These are phyloP conservation scores for Mycosphaerella sp. DNA, from an alignment of 2,329 filamentous ascomycete species.

Conservation along the genomic window DNA sequence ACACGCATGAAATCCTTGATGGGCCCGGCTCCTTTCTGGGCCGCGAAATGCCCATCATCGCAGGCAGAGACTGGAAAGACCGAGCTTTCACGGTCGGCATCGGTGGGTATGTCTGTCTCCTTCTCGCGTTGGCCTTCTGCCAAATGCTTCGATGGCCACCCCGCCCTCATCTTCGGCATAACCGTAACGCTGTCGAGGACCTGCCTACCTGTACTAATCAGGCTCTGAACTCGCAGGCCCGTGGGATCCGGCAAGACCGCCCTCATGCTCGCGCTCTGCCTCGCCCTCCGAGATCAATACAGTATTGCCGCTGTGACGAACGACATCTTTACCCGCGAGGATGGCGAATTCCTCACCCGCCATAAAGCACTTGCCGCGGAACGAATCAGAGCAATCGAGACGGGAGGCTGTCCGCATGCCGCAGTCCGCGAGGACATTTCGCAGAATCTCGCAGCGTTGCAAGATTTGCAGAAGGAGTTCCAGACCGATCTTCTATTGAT, in stretches of 20 bases:
- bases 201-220: neutral
- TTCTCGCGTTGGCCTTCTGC: too few species aligned
- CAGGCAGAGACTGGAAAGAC: conserved; percentile 80
- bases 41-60: conserved; percentile 88
- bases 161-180: too few species aligned
- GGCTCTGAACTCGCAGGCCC: conserved; percentile 52
- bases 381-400: conserved; percentile 94
- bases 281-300: conserved; percentile 70
- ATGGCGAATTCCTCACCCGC: conserved; percentile 92
- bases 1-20: conserved; percentile 91
- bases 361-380: conserved; percentile 73
- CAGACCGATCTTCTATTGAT: conserved; percentile 80
- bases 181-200: too few species aligned
- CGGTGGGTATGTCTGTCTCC: conserved; percentile 72
- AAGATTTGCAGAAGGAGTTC: conserved; percentile 78
- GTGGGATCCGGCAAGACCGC: conserved; percentile 97
- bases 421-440: conserved; percentile 96
- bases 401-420: conserved; percentile 92
- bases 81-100: conserved; percentile 96
- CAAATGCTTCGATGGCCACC: too few species aligned
- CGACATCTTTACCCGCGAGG: conserved; percentile 97
- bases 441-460: conserved; percentile 85
- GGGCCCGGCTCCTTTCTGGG: conserved; percentile 85
- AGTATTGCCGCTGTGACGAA: conserved; percentile 94
- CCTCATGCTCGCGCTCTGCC: conserved; percentile 89